Percentiles rank a stretch among this genome's conserved stretches.
Conservation (phyloP, 352 stramenopile species). For the Phytophthora citrophthora region DNA sequence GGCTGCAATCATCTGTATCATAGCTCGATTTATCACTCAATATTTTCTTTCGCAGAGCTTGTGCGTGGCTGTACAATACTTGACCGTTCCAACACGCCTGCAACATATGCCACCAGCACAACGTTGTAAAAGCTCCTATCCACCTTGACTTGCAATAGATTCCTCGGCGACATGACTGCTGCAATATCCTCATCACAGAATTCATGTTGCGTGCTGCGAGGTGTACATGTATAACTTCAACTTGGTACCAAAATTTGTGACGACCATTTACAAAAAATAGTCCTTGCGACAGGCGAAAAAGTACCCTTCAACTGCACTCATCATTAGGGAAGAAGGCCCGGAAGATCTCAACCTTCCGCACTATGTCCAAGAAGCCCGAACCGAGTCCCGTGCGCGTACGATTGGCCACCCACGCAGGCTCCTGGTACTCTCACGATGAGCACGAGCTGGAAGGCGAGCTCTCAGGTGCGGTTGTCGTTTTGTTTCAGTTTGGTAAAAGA, state of each 20-base stretch:
- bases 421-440: constrained; percentile 83
- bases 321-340: constrained; percentile 16
- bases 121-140: background rate
- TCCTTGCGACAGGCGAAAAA: constrained; percentile 7
- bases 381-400: constrained; percentile 54
- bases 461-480: constrained; percentile 30
- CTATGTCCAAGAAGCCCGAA: constrained; percentile 46
- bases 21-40: background rate
- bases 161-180: background rate
- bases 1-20: constrained; percentile 3
- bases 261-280: background rate
- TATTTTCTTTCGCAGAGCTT: constrained; percentile 10
- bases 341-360: constrained; percentile 15
- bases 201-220: background rate
- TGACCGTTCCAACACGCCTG: constrained; percentile 4
- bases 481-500: constrained; percentile 4
- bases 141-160: background rate
- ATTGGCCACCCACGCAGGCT: constrained; percentile 78
- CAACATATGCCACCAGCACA: background rate
- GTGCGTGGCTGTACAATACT: background rate
- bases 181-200: background rate
- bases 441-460: constrained; percentile 68
- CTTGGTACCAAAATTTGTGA: background rate
- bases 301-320: constrained; percentile 7
- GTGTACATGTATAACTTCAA: background rate